Conservation (phyloP, 192 early-diverging fungal species). For the Backusella liffmaniae region DNA sequence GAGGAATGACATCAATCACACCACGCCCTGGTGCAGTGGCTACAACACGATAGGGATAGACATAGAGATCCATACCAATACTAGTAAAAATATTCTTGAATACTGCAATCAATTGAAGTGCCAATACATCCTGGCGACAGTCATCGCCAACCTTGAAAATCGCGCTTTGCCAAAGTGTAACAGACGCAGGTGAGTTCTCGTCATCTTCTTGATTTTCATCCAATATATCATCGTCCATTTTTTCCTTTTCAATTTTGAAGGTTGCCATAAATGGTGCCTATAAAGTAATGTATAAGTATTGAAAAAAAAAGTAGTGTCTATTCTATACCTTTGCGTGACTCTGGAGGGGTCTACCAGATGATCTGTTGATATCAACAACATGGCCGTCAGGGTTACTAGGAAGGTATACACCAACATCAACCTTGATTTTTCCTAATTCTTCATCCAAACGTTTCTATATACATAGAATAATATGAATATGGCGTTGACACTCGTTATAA, state of each 20-base stretch:
- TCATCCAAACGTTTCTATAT: conserved; percentile 91
- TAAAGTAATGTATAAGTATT: neutral
- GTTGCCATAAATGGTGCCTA: conserved; percentile 98
- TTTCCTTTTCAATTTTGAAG: conserved; percentile 76
- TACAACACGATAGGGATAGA: conserved; percentile 96
- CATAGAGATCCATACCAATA: conserved; percentile 92
- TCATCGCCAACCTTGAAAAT: conserved; percentile 99
- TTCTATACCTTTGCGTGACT: conserved; percentile 79
- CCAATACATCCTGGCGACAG: conserved; percentile 98
- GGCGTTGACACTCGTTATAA: neutral
- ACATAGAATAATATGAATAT: neutral
- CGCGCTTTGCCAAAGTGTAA: conserved; percentile 70
- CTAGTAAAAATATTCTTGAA: conserved; percentile 95
- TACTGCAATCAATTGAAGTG: conserved; percentile 94
- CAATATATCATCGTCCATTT: conserved; percentile 52
- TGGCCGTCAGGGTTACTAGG: conserved; percentile 96
- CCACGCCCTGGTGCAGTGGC: conserved; percentile 97
- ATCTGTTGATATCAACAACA: conserved; percentile 92
- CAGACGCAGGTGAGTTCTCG: conserved; percentile 34
- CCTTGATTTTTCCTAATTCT: conserved; percentile 90
- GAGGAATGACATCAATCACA: conserved; percentile 98
- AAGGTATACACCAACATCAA: conserved; percentile 97
- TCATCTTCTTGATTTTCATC: conserved; percentile 16
- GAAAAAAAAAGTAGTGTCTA: neutral
- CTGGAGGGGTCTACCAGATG: conserved; percentile 92